Base-by-base conservation (phyloP, 2,329 filamentous ascomycete species). In the Cercospora janseana region DNA sequence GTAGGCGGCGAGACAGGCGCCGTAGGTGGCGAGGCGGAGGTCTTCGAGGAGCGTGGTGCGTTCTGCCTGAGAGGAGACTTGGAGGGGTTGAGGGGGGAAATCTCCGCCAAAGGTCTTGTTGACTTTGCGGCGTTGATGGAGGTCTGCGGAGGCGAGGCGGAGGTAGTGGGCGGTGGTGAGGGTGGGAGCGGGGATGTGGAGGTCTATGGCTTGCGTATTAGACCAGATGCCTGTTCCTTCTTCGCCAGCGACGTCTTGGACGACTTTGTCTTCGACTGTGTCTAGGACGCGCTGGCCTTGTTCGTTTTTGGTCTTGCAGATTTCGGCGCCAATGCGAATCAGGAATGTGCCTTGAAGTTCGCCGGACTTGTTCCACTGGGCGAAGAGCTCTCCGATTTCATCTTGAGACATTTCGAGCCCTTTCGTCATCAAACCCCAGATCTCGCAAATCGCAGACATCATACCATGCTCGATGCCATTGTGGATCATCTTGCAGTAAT, bases 401-500 rank as follows among this genome's bases (percentile, higher is more conserved):
- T 85, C 78, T 48, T 83, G 76, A 4, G 63, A 66, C 70, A 87
- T 77, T 0, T 75, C 77, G 18, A 87, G 69, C 1, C 79, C 76
- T 34, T 74, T 73, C 27, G 75, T 73, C 71, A 88, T 79, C 24
- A 86, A 74, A 0, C 74, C 74, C 81, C 82, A 88, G 2, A 79
- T 79, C 64, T 88, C 85, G 10, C 78, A 78, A 4, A 86, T 74
- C 0, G 77, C 74, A 46, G 57, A 60, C 71, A 88, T 79, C 79
- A 88, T 85, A 1, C 82, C 84, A 54, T 86, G 82, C 63, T 88
- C 84, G 53, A 88, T 87, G 1, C 83, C 84, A 56, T 88, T 87
- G 63, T 88, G 85, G 3, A 87, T 76, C 83, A 87, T 88, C 71
- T 88, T 88, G 31, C 87, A 82, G 60, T 83, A 88, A 64, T 88